Conservation (phyloP, 441 rosid species). For the Erodium texanum region DNA sequence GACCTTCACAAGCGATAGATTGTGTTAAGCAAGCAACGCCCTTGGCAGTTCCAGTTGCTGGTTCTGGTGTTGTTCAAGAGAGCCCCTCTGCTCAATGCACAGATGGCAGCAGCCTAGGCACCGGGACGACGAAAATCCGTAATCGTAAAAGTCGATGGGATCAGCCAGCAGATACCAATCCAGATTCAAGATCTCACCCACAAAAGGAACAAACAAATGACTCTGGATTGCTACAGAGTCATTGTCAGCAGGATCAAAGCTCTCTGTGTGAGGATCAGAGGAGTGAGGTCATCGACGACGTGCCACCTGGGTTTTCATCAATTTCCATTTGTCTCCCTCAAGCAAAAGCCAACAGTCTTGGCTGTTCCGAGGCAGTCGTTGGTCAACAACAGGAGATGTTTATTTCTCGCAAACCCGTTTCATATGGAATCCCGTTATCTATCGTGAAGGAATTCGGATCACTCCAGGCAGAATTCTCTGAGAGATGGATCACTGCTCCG, state of each 20-base stretch:
- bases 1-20: conserved; percentile 42
- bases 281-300: conserved; percentile 39
- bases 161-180: conserved; percentile 51
- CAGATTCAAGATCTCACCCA: conserved; percentile 23
- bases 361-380: conserved; percentile 19
- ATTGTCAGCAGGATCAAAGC: conserved; percentile 22
- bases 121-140: conserved; percentile 56
- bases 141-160: conserved; percentile 99
- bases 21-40: conserved; percentile 27
- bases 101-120: conserved; percentile 24
- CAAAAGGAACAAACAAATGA: conserved; percentile 27
- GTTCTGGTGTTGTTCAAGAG: conserved; percentile 30
- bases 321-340: not conserved
- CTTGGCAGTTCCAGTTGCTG: conserved; percentile 28
- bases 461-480: conserved; percentile 24
- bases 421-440: conserved; percentile 77
- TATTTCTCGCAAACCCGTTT: conserved; percentile 51
- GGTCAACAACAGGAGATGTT: conserved; percentile 59
- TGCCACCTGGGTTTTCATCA: conserved; percentile 73
- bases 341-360: not conserved
- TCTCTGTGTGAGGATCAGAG: conserved; percentile 19
- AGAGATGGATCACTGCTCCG: conserved; percentile 67
- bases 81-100: conserved; percentile 29
- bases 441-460: conserved; percentile 53
- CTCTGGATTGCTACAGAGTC: conserved; percentile 18